Evolutionary conservation across 140 eudicot genomes (phyloP).

Genomic region (Senecio squalidus): DNA sequence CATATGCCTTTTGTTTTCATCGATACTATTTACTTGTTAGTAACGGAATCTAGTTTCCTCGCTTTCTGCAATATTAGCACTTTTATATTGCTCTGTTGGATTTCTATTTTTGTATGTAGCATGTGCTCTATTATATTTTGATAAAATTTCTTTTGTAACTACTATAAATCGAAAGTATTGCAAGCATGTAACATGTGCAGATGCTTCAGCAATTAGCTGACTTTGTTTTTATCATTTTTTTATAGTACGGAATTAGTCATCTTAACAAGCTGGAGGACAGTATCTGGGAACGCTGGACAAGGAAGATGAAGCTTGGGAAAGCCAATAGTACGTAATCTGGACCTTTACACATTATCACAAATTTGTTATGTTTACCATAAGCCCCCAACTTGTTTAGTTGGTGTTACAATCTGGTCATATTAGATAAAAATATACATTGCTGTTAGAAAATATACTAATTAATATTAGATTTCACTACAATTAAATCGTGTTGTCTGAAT

Average conservation of each 20-base stretch:
- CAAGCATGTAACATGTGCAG: constrained; percentile 1
- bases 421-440: background rate
- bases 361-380: background rate
- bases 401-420: background rate
- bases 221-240: constrained; percentile 3
- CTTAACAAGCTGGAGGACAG: constrained; percentile 93
- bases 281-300: constrained; percentile 91
- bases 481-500: background rate
- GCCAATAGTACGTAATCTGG: constrained; percentile 45
- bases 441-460: background rate
- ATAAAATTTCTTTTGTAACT: constrained; percentile 8
- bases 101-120: no score
- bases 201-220: constrained; percentile 16
- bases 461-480: background rate
- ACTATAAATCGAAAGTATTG: background rate
- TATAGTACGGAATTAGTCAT: constrained; percentile 84
- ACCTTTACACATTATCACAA: background rate
- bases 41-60: background rate
- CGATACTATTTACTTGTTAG: background rate
- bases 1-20: background rate
- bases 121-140: no score
- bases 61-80: background rate
- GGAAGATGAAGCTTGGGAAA: constrained; percentile 43
- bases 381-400: background rate
- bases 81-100: background rate